Evolutionary conservation across 768 basidiomycete genomes (phyloP).

Genomic region (Russula vinacea): DNA sequence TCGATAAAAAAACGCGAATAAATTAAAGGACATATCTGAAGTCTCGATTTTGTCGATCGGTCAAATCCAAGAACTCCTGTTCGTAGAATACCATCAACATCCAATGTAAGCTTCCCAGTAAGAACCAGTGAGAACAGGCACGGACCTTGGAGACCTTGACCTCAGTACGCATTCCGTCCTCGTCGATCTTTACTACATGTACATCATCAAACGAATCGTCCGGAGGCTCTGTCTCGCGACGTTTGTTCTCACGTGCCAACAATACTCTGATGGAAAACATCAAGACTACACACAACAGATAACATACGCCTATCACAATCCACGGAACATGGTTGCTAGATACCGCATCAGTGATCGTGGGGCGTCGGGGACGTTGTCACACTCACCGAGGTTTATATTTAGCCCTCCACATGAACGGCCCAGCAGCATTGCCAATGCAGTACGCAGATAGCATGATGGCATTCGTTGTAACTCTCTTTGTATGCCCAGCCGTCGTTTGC

Average conservation of each 20-base stretch:
- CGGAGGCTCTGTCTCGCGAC: conserved; percentile 55
- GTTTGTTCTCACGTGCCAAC: conserved; percentile 58
- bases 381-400: conserved; percentile 61
- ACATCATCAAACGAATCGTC: conserved; percentile 58
- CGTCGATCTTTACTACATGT: conserved; percentile 51
- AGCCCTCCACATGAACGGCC: conserved; percentile 74
- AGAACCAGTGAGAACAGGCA: neutral
- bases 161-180: conserved; percentile 52
- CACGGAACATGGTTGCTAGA: conserved; percentile 69
- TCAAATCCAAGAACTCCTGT: conserved; percentile 70
- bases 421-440: conserved; percentile 60
- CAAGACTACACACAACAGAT: conserved; percentile 48
- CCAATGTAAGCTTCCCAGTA: neutral
- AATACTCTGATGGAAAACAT: conserved; percentile 50
- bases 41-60: conserved; percentile 67
- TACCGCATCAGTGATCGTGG: neutral
- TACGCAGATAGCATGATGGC: conserved; percentile 74
- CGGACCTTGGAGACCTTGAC: conserved; percentile 65
- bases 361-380: neutral
- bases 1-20: neutral
- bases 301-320: conserved; percentile 70
- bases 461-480: conserved; percentile 66
- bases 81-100: conserved; percentile 7
- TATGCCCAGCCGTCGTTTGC: conserved; percentile 65
- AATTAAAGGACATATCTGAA: conserved; percentile 65